A percentile compares a stretch with the other conserved stretches of the same genome.
Conservation (phyloP, 1,284 basidiomycete species). For the Chiua sp. region DNA sequence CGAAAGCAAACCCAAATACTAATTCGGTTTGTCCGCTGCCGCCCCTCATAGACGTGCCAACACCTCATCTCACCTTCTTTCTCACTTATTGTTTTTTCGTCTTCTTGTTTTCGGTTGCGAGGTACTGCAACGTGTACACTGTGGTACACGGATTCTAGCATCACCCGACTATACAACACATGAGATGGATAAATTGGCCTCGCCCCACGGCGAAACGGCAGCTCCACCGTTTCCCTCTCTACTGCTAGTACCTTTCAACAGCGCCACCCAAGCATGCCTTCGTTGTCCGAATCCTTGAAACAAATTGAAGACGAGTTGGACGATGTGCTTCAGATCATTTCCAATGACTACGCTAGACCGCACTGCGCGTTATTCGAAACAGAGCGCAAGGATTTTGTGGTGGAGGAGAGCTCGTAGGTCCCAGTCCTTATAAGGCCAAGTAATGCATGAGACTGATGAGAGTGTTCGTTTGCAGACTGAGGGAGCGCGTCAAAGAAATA, state of each 20-base stretch:
- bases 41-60: conserved; percentile 13
- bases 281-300: conserved; percentile 1
- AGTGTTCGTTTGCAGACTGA: conserved; percentile 6
- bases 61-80: neutral
- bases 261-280: conserved; percentile 11
- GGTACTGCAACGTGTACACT: conserved; percentile 11
- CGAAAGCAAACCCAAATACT: too few relatives aligned
- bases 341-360: neutral
- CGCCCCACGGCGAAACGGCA: neutral
- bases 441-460: neutral
- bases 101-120: conserved; percentile 25
- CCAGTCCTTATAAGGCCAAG: neutral
- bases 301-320: conserved; percentile 8
- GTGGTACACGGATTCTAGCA: neutral
- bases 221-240: neutral
- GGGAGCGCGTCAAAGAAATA: conserved; percentile 2
- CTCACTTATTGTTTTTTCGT: conserved; percentile 16
- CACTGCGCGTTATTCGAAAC: conserved; percentile 12
- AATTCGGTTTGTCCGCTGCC: too few relatives aligned
- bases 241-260: neutral
- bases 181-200: conserved; percentile 22
- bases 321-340: conserved; percentile 8
- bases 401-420: conserved; percentile 16
- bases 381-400: neutral
- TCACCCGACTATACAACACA: conserved; percentile 1